These are phyloP conservation scores for Paraphoma chrysanthemicola DNA, from an alignment of 2,329 filamentous ascomycete species.

Conservation along the genomic window DNA sequence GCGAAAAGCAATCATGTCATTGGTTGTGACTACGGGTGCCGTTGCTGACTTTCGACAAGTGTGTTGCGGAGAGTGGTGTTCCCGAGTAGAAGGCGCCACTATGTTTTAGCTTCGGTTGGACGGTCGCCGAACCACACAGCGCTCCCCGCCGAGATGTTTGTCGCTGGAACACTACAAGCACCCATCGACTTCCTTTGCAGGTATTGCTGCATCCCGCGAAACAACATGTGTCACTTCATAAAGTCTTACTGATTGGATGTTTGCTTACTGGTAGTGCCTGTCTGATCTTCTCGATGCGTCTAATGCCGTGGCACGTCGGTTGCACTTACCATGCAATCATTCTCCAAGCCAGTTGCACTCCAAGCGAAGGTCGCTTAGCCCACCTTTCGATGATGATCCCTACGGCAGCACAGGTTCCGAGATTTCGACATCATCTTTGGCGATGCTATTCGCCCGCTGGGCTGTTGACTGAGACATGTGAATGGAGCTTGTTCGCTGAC, in stretches of 20 bases:
- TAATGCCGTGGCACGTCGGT: background rate
- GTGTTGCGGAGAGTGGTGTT: background rate
- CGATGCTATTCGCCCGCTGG: background rate
- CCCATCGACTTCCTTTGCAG: background rate
- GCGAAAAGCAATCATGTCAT: background rate
- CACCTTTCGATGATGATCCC: background rate
- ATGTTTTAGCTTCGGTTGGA: background rate
- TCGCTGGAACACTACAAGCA: background rate
- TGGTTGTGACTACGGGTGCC: background rate
- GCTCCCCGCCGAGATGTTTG: background rate
- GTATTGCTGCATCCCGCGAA: background rate
- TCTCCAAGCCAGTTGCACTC: background rate
- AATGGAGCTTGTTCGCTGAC: background rate
- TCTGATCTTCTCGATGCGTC: background rate
- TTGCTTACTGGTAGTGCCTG: background rate
- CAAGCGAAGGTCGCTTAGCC: slow-evolving; percentile 2
- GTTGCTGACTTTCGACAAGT: background rate
- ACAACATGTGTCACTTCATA: background rate
- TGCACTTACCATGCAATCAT: background rate
- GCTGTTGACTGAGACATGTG: background rate
- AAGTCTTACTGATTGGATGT: background rate
- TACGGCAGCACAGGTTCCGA: background rate
- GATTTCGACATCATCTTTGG: background rate
- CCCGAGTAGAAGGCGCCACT: background rate
- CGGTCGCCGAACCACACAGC: background rate